Base-by-base conservation (phyloP, 2,329 filamentous ascomycete species). In the Pseudopithomyces maydicus region DNA sequence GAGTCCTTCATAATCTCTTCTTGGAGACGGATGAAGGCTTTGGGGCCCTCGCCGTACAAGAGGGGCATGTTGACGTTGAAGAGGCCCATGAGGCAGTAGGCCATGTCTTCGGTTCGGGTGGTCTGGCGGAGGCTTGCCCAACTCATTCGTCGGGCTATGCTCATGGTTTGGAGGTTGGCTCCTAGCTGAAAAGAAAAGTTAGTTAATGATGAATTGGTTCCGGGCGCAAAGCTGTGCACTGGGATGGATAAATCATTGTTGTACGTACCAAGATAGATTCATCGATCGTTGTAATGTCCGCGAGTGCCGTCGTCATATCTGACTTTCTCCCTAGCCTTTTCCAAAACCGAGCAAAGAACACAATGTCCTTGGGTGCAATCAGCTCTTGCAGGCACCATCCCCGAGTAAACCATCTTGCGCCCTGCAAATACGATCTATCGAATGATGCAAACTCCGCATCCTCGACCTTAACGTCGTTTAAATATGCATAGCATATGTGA, bases 71-170 rank as follows among this genome's bases (percentile, higher is more conserved):
- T 41, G 33, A 63, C 55, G 35, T 38, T n/a, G 35, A 38, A 38
- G 35, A 38, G 12, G n/a, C 35, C 35, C 4, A 72, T 49, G 3
- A 72, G 55, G 32, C 58, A 73, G 53, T 74, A 74, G 2, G 69
- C 67, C 11, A 38, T 51, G 49, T 74, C 71, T 57, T 74, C 71
- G 14, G 38, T 19, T 6, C 52, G 44, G 36, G 55, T 64, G 1
- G 66, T 66, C 12, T 53, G 12, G 35, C 66, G 57, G 0, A 23
- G 26, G n/a, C 45, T 50, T 10, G 56, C 57, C 67, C 66, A 71
- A 15, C 29, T 39, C 51, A 57, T 57, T 22, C 45, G 19, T 17
- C 19, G 3, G 12, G 55, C 50, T 11, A 57, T 32, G 45, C 49
- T 52, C n/a, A 57, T 51, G 15, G 38, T 22, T 6, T 35, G 8